These are phyloP conservation scores for Opeltia flavorubescens DNA, from an alignment of 495 filamentous ascomycete species.

Conservation along the genomic window DNA sequence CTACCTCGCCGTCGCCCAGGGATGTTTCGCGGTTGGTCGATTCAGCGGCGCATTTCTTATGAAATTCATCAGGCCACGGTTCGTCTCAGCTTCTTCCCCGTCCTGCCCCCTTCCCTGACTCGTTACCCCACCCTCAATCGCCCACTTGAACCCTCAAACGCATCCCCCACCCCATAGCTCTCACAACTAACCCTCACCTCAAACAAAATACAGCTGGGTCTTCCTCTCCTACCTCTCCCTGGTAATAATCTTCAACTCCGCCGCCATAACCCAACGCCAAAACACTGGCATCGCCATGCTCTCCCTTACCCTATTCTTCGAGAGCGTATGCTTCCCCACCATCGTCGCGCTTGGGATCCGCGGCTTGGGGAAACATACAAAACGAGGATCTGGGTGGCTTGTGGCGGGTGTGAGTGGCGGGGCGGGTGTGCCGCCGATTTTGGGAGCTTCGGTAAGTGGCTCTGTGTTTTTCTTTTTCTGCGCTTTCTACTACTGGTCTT, in stretches of 20 bases:
- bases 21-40: constrained; percentile 48
- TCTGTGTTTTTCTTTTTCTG: not conserved
- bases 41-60: constrained; percentile 43
- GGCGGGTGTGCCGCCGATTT: too few species aligned
- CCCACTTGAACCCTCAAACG: too few species aligned
- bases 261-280: constrained; percentile 37
- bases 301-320: constrained; percentile 54
- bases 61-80: constrained; percentile 28
- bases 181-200: too few species aligned
- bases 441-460: too few species aligned
- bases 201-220: too few species aligned
- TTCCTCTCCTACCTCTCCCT: constrained; percentile 32
- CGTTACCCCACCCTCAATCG: too few species aligned
- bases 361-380: constrained; percentile 56
- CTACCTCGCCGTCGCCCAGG: constrained; percentile 52
- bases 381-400: constrained; percentile 50
- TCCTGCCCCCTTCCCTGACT: too few species aligned
- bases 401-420: constrained; percentile 54
- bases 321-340: constrained; percentile 56
- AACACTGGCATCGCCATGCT: constrained; percentile 44
- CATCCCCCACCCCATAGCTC: too few species aligned
- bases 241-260: constrained; percentile 44
- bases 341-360: constrained; percentile 56
- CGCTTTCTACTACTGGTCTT: not conserved
- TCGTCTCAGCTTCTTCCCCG: too few species aligned